These are phyloP conservation scores for Waltergamsia citrina DNA, from an alignment of 2,329 filamentous ascomycete genomes.

Conservation along the genomic window DNA sequence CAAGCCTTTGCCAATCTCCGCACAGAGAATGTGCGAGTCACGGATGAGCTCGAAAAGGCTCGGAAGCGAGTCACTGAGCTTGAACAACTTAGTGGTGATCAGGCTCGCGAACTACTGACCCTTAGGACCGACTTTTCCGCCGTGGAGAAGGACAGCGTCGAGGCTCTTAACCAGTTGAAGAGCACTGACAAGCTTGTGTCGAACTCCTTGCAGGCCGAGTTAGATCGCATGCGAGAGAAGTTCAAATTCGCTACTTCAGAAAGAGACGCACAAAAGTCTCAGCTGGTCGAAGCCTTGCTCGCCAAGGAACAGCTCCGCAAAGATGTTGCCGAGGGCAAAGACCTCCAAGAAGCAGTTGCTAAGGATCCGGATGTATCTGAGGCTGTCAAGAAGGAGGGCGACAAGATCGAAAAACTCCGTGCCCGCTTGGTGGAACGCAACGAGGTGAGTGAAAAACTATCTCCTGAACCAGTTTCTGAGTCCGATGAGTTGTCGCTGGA, in stretches of 20 bases:
- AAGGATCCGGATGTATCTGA: constrained; percentile 24
- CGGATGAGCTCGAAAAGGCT: constrained; percentile 36
- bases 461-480: not conserved
- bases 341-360: constrained; percentile 26
- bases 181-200: constrained; percentile 49
- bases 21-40: constrained; percentile 32
- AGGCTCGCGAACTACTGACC: constrained; percentile 44
- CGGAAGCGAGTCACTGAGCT: constrained; percentile 33
- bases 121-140: constrained; percentile 44
- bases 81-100: constrained; percentile 38
- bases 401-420: constrained; percentile 50
- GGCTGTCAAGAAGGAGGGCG: constrained; percentile 29
- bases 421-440: constrained; percentile 44
- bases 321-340: constrained; percentile 36
- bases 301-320: constrained; percentile 51
- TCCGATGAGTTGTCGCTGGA: not conserved
- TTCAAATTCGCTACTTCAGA: constrained; percentile 38
- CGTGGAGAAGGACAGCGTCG: constrained; percentile 41
- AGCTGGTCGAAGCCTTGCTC: constrained; percentile 49
- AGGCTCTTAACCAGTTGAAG: constrained; percentile 49
- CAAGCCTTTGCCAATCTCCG: constrained; percentile 43
- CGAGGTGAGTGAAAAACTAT: constrained; percentile 41
- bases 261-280: constrained; percentile 46
- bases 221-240: constrained; percentile 44
- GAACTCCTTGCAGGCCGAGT: constrained; percentile 47